Conservation (phyloP, 2,329 filamentous ascomycete species). For the Colletotrichum lupini region DNA sequence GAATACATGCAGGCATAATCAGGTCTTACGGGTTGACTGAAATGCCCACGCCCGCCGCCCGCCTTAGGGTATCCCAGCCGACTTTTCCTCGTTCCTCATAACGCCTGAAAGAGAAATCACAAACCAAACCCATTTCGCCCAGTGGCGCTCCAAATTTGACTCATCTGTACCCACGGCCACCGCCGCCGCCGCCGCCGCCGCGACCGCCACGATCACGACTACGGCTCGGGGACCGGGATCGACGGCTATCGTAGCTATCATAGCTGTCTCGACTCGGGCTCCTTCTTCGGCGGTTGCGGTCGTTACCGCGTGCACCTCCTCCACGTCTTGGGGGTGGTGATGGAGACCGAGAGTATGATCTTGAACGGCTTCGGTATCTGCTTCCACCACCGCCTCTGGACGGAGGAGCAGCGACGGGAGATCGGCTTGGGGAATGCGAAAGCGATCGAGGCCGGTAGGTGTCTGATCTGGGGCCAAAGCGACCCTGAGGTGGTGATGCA, state of each 20-base stretch:
- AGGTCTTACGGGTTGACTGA: slow-evolving; percentile 30
- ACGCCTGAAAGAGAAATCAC: slow-evolving; percentile 27
- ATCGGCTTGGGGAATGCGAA: slow-evolving; percentile 59
- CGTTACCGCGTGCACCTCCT: slow-evolving; percentile 42
- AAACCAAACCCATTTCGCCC: not conserved
- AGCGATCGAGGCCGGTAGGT: slow-evolving; percentile 72
- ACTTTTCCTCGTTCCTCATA: slow-evolving; percentile 28
- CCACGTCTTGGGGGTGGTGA: slow-evolving; percentile 51
- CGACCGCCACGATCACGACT: slow-evolving; percentile 19
- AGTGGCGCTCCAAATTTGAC: not conserved
- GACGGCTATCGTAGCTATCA: slow-evolving; percentile 51
- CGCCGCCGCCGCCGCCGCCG: slow-evolving; percentile 2
- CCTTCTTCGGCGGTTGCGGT: slow-evolving; percentile 43
- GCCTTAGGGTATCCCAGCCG: not conserved
- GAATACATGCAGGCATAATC: slow-evolving; percentile 22
- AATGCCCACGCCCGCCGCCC: slow-evolving; percentile 25
- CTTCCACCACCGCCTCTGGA: slow-evolving; percentile 45
- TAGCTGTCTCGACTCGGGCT: slow-evolving; percentile 51
- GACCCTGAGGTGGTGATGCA: slow-evolving; percentile 47
- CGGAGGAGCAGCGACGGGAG: slow-evolving; percentile 46
- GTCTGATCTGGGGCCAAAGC: slow-evolving; percentile 60
- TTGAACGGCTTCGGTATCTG: slow-evolving; percentile 59
- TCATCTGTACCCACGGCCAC: slow-evolving; percentile 28
- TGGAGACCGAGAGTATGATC: slow-evolving; percentile 58
- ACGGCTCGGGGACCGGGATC: slow-evolving; percentile 34